Evolutionary conservation across 1,139 yeast genomes (phyloP).

Genomic region (Geotrichum klebahnii): DNA sequence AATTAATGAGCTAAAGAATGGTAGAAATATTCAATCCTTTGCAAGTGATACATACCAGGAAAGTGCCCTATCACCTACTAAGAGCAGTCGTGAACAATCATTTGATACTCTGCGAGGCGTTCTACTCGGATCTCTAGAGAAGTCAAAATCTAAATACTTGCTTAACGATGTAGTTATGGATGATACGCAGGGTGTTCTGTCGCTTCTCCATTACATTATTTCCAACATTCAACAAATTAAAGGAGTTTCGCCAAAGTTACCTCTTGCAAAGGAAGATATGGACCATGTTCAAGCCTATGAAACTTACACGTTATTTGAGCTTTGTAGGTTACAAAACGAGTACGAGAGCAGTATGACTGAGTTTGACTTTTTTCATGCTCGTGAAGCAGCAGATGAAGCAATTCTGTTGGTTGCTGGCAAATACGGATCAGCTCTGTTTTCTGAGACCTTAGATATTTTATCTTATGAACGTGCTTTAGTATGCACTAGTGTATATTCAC

Average conservation of each 20-base stretch:
- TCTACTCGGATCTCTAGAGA: background rate
- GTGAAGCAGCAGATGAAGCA: background rate
- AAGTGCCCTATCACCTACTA: background rate
- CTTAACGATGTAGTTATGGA: background rate
- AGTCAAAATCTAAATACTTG: background rate
- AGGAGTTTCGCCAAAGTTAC: background rate
- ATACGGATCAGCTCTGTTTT: background rate
- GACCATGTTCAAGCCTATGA: constrained; percentile 4
- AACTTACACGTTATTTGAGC: background rate
- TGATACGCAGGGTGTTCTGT: constrained; percentile 1
- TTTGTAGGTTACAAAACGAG: background rate
- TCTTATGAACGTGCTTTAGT: background rate
- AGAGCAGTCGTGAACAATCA: background rate
- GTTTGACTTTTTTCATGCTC: background rate
- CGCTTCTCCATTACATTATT: background rate
- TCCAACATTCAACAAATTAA: background rate
- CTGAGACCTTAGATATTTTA: background rate
- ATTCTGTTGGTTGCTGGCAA: background rate
- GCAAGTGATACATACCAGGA: background rate
- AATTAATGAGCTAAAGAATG: background rate
- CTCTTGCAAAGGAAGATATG: background rate
- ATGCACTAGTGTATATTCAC: background rate
- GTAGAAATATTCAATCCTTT: background rate
- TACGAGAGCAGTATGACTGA: background rate
- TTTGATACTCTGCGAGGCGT: constrained; percentile 3